These are phyloP conservation scores for Suillus cothurnatus DNA, from an alignment of 768 basidiomycete species.

Conservation along the genomic window DNA sequence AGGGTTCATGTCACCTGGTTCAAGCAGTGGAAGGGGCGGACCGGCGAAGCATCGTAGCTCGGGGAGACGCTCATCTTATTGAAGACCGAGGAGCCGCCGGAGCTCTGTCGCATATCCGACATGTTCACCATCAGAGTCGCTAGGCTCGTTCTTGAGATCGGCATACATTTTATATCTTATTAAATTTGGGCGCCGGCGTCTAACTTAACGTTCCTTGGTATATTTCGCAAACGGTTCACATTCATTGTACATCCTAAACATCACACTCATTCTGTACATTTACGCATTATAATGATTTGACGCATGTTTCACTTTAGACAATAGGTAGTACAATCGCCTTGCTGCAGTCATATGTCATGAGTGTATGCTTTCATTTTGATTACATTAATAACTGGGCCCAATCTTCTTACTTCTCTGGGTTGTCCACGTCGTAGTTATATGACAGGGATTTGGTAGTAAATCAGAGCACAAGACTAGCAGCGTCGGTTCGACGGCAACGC, in stretches of 20 bases:
- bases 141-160: neutral
- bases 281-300: slow-evolving; percentile 1
- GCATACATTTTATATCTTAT: neutral
- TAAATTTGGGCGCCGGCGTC: neutral
- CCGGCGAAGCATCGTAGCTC: slow-evolving; percentile 17
- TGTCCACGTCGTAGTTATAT: neutral
- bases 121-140: no score
- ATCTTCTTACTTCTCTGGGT: neutral
- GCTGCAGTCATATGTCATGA: neutral
- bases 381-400: neutral
- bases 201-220: neutral
- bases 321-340: neutral
- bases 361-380: neutral
- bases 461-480: neutral
- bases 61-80: slow-evolving; percentile 29
- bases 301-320: neutral
- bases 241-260: neutral
- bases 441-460: neutral
- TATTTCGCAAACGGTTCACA: neutral
- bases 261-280: slow-evolving; percentile 6
- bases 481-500: neutral
- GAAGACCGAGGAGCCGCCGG: neutral
- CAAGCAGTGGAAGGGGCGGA: slow-evolving; percentile 24
- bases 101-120: neutral
- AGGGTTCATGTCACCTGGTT: slow-evolving; percentile 30